Evolutionary conservation across 345 rosid genomes (phyloP).

Genomic region (Anacardium occidentale): DNA sequence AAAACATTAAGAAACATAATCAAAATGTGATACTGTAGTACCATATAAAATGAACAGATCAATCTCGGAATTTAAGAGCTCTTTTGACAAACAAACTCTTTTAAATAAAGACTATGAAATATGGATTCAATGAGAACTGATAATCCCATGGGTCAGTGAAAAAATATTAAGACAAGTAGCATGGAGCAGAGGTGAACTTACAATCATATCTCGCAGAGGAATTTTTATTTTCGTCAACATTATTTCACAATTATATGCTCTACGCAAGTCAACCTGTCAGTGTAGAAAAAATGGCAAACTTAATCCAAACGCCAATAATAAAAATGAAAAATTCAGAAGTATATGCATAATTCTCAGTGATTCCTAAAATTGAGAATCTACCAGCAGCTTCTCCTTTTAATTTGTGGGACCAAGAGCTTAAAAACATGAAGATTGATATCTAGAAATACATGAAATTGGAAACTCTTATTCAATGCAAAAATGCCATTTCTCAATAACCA

Average conservation of each 20-base stretch:
- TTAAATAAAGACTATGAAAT: background rate
- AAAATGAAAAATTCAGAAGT: background rate
- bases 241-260: conserved; percentile 98
- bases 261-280: conserved; percentile 86
- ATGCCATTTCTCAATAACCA: background rate
- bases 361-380: too few relatives aligned
- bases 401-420: too few relatives aligned
- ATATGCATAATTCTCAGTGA: background rate
- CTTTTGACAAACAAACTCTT: background rate
- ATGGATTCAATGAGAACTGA: conserved; percentile 10
- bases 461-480: background rate
- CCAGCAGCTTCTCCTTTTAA: too few relatives aligned
- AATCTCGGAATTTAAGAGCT: conserved; percentile 1
- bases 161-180: background rate
- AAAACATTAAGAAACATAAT: background rate
- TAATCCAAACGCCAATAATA: background rate
- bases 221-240: conserved; percentile 94
- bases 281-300: conserved; percentile 23
- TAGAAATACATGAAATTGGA: background rate
- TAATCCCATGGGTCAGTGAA: background rate
- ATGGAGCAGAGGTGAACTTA: conserved; percentile 48
- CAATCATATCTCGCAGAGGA: conserved; percentile 92
- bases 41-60: background rate
- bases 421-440: too few relatives aligned
- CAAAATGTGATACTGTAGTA: background rate